Evolutionary conservation across 345 rosid species (phyloP).

Genomic region (Hibiscus mutabilis): DNA sequence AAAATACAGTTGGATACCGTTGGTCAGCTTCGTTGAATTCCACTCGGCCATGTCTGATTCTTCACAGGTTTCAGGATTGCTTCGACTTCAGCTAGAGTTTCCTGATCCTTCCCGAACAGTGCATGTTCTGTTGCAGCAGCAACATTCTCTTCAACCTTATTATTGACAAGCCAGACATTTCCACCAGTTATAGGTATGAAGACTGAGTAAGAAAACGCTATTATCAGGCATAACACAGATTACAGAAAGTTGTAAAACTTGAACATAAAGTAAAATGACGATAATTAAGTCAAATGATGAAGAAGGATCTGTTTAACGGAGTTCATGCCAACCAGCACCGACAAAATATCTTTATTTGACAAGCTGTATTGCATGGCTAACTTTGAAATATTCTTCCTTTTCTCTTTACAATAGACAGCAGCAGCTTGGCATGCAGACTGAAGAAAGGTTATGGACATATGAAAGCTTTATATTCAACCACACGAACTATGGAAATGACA

Average conservation of each 20-base stretch:
- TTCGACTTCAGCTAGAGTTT: too few species aligned
- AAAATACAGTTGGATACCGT: not conserved
- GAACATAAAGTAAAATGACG: too few species aligned
- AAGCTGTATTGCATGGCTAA: conserved; percentile 80
- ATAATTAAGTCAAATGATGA: conserved; percentile 4
- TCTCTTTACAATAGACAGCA: conserved; percentile 57
- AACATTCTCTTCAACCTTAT: conserved; percentile 3
- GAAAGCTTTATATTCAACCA: not conserved
- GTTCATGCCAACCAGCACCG: conserved; percentile 85
- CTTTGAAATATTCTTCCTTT: conserved; percentile 77
- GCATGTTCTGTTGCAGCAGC: not conserved
- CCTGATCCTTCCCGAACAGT: conserved; percentile 11
- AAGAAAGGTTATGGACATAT: not conserved
- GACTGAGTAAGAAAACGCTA: not conserved
- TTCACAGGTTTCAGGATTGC: conserved; percentile 69
- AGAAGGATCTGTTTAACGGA: conserved; percentile 69
- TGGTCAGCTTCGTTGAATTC: conserved; percentile 5
- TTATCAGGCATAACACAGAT: not conserved
- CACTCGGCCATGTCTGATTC: conserved; percentile 76
- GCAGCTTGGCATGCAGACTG: conserved; percentile 80
- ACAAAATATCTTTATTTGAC: conserved; percentile 61
- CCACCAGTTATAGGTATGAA: too few species aligned
- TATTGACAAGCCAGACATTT: not conserved
- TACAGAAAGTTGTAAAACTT: not conserved
- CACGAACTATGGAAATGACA: not conserved